Evolutionary conservation across 805 yeast genomes (phyloP), one percentile per base, ranked within the genome.

Genomic region (Phaffomyces thermotolerans): DNA sequence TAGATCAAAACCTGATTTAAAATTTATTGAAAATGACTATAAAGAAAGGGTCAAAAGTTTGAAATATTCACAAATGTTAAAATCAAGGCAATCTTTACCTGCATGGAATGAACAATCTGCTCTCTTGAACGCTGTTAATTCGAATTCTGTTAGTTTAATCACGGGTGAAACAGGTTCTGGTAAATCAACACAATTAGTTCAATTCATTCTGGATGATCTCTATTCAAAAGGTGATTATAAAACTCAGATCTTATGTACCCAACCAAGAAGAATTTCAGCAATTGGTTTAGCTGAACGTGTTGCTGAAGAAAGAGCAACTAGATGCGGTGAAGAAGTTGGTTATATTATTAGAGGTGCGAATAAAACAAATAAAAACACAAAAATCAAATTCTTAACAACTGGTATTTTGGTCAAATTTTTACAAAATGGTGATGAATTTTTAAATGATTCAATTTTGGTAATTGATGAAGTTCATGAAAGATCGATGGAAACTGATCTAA

Each of bases 101-200:
- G 98, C 98, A 0, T 91, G 95, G 95, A 60, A 67, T 13, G 84
- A 81, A 57, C 72, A 68, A 42, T 63, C 72, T 0, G 69, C 75
- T 6, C 69, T 91, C 34, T 71, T 85, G 2, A 53, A 73, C 0
- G 64, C 79, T 4, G 77, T 91, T 4, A 68, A 71, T 25, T 47
- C 67, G 0, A 75, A 84, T 56, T 77, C 77, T 49, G 84, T 88
- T 5, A 79, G 85, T 8, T 65, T 91, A 30, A 75, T 91, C 32
- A 91, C 98, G 2, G 99, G 98, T 60, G 99, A 93, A 60, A 91
- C 98, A 0, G 98, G 98, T 53, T 90, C 97, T 1, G 98, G 98
- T 52, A 91, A 91, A 58, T 87, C 96, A 1, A 91, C 99, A 0
- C 99, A 91, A 59, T 78, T 87, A 6, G 96, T 88, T 6, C 99